Base-by-base conservation (phyloP, 352 stramenopile species). In the Blastocystis hominis region DNA sequence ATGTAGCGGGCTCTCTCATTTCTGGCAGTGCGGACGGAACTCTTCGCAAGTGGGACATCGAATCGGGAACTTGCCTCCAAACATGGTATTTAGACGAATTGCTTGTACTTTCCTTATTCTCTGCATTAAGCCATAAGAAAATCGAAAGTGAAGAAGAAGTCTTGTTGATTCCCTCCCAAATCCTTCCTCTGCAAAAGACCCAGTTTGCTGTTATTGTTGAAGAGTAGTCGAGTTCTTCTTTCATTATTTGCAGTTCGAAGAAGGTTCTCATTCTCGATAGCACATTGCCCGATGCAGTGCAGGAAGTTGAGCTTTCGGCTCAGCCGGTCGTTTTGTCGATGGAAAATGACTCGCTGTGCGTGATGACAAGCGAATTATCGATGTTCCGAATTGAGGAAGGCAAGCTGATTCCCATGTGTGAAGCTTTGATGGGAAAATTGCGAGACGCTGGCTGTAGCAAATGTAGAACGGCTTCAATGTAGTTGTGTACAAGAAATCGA, bases 91-190 rank as follows among this genome's bases (percentile, higher is more conserved):
- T 84, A 34, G 72, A 84, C 56, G 72, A 84, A 30, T 10, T 68
- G 15, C 50, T 84, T 15, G 72, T 84, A 34, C 3, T 3, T n/a
- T 15, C 34, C 15, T n/a, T n/a, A 20, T 1, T 20, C 2, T 30
- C 17, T 7, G n/a, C 13, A 30, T 30, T 30, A 68, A 17, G 42
- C 34, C 20, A 1, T 1, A 68, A 84, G 72, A 68, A 68, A 30
- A 46, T 84, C 4, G 72, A 84, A 40, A 84, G 72, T 44, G 72
- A 84, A 46, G 72, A 84, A 44, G 72, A 84, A 47, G 66, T 50
- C 3, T 15, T 68, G 34, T 53, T 84, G 36, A 84, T 84, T 69
- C 72, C 72, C n/a, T 40, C 24, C 1, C 72, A 84, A 59, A 46
- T 84, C 34, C 42, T 84, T 47, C 7, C 13, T 6, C n/a, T 53